Evolutionary conservation across 2,329 filamentous ascomycete genomes (phyloP), one percentile per base, ranked within the genome.

Genomic region (Paraphoma chrysanthemicola): DNA sequence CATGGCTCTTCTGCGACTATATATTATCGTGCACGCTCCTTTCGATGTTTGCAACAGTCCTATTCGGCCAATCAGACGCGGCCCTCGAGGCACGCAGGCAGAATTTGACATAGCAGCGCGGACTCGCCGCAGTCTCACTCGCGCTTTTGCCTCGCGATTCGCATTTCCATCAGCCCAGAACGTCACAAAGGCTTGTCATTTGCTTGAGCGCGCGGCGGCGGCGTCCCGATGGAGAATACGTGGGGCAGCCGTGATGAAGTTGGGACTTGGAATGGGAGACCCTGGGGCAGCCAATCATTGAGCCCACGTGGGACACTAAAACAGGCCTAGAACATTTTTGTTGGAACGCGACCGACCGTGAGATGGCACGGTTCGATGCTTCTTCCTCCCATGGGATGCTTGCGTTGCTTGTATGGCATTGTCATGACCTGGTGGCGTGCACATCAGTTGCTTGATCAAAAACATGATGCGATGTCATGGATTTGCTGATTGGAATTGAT

Each of bases 161-260:
- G 33, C 56, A 44, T 44, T 16, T 41, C 10, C 38, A 28, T 38
- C 45, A 56, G 54, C 54, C 62, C 54, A 56, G 56, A 48, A 56
- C 56, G 48, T 50, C 41, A 53, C 48, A 50, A 48, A 56, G 39
- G 54, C 54, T 58, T 54, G 48, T 50, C 44, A 44, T 41, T 30
- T 31, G 46, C 38, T 44, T 51, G 38, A 28, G 43, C 46, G 51
- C 54, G 55, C 56, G 31, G 48, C 43, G 46, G 47, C 45, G 44
- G 46, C 51, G 41, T 16, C 43, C 9, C 11, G 36, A 42, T 38
- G 16, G 33, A 14, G 33, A 14, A 16, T 29, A 16, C 50, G 31
- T 47, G 33, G 50, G 44, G 18, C 31, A 39, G 31, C 3, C 6
- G 31, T 8, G 31, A 12, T 52, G 43, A n/a, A 31, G 16, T 39